phyloP scores from a whole-genome alignment of 2,329 filamentous ascomycete species.

The Triangularia verruculosa region DNA sequence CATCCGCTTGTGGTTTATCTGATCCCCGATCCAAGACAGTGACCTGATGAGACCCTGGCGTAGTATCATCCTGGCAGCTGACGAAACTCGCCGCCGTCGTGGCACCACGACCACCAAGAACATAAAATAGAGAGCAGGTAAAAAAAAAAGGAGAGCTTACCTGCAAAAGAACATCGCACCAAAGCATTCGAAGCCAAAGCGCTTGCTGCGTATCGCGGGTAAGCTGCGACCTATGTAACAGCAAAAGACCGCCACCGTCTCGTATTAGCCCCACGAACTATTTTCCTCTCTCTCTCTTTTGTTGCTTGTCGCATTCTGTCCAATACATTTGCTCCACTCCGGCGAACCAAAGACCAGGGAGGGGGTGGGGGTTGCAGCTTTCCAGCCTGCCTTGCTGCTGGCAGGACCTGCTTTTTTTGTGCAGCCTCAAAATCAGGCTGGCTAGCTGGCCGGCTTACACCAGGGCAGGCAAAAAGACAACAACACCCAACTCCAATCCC shows the following conservation, averaged over 20 bases:
- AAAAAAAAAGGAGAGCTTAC: slow-evolving; percentile 36
- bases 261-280: slow-evolving; percentile 26
- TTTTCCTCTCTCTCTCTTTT: slow-evolving; percentile 1
- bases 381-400: no score
- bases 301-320: slow-evolving; percentile 27
- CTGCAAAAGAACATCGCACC: slow-evolving; percentile 71
- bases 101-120: slow-evolving; percentile 15
- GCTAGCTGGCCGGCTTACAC: background rate
- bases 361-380: slow-evolving; percentile 5
- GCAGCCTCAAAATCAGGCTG: slow-evolving; percentile 11
- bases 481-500: background rate
- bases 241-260: slow-evolving; percentile 26
- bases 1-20: background rate
- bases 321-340: slow-evolving; percentile 26
- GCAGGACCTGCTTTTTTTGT: slow-evolving; percentile 18
- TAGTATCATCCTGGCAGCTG: no score
- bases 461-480: background rate
- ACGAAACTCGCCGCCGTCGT: slow-evolving; percentile 4
- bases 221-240: slow-evolving; percentile 61
- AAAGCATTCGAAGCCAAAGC: slow-evolving; percentile 84
- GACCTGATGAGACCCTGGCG: slow-evolving; percentile 16
- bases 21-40: background rate
- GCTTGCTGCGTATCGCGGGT: slow-evolving; percentile 70
- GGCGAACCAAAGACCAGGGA: no score
- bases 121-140: slow-evolving; percentile 22